Percentiles rank a stretch among this genome's conserved stretches.
Evolutionary conservation across 805 yeast species (phyloP).

Genomic region (Wickerhamomyces xylosicus): DNA sequence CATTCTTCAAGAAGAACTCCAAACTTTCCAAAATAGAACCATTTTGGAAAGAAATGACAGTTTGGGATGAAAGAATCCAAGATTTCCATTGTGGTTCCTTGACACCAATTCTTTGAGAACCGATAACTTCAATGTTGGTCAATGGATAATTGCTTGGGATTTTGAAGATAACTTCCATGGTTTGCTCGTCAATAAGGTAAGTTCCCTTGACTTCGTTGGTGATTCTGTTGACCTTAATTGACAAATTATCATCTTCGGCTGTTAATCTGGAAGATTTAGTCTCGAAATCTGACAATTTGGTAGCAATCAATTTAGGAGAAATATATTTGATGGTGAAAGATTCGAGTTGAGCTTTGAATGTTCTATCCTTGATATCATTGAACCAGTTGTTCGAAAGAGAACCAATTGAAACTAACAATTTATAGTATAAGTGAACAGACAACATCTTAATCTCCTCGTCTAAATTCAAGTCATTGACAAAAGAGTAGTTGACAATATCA

Average conservation of each 20-base stretch:
- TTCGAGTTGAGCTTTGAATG: constrained; percentile 49
- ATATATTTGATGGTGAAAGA: constrained; percentile 49
- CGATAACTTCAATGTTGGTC: constrained; percentile 61
- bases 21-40: constrained; percentile 43
- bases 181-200: constrained; percentile 80
- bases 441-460: constrained; percentile 26
- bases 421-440: constrained; percentile 40
- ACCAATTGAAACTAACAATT: constrained; percentile 40
- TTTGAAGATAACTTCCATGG: constrained; percentile 65
- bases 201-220: constrained; percentile 61
- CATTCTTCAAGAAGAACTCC: constrained; percentile 44
- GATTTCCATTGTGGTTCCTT: constrained; percentile 90
- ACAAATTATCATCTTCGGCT: constrained; percentile 29
- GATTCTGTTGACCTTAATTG: constrained; percentile 49
- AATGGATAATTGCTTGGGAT: constrained; percentile 76
- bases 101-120: constrained; percentile 76
- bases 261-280: constrained; percentile 25
- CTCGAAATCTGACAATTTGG: constrained; percentile 44
- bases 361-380: constrained; percentile 56
- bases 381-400: constrained; percentile 61
- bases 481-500: constrained; percentile 13
- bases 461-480: constrained; percentile 1
- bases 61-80: constrained; percentile 87
- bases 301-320: constrained; percentile 52
- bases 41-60: constrained; percentile 64